phyloP scores from a whole-genome alignment of 257 asterid species.

The Solanum dulcamara region DNA sequence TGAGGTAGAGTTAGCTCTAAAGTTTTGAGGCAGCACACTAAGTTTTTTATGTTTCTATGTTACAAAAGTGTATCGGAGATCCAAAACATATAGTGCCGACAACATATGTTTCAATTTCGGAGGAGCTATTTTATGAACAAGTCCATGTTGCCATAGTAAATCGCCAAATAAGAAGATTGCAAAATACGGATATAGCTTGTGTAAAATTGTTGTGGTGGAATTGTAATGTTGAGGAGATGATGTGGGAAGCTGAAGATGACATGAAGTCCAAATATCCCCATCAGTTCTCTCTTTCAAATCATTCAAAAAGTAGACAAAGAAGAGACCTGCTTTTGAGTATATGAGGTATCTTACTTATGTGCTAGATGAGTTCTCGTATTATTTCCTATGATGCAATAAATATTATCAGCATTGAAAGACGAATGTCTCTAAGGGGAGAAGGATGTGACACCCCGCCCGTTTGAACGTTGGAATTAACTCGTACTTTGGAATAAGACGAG shows the following conservation, averaged over 20 bases:
- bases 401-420: no score
- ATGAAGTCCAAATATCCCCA: not conserved
- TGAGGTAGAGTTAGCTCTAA: not conserved
- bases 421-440: no score
- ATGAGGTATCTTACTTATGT: no score
- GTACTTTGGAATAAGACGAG: no score
- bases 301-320: no score
- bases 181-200: not conserved
- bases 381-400: no score
- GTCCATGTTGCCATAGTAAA: not conserved
- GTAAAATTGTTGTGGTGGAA: not conserved
- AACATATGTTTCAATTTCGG: not conserved
- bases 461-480: no score
- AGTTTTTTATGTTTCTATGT: not conserved
- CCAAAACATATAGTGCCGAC: not conserved
- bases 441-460: no score
- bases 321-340: no score
- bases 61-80: not conserved
- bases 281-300: no score
- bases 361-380: no score
- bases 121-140: not conserved
- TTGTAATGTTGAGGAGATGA: not conserved
- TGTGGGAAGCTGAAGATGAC: not conserved
- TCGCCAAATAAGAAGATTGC: not conserved
- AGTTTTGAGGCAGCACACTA: not conserved